Evolutionary conservation across 805 yeast species (phyloP).

Genomic region (Pichia phayaonensis): DNA sequence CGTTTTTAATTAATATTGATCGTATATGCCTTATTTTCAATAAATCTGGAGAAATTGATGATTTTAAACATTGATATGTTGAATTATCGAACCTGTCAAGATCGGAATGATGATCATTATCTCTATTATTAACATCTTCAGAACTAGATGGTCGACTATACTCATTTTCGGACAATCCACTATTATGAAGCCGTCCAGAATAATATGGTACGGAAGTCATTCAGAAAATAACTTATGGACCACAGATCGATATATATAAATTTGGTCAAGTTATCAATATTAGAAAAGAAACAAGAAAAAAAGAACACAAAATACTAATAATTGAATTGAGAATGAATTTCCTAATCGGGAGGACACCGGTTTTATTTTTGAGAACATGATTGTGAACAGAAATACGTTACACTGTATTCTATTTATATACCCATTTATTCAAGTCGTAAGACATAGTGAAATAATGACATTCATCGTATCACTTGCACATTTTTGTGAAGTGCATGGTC

Average conservation of each 20-base stretch:
- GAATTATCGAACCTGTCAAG: background rate
- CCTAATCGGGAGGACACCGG: background rate
- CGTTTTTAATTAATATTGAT: constrained; percentile 1
- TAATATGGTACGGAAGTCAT: constrained; percentile 12
- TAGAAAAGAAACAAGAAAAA: background rate
- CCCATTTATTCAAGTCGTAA: no score
- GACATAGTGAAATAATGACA: no score
- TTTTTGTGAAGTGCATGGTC: constrained; percentile 76
- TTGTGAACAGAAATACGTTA: no score
- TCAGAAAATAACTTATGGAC: no score
- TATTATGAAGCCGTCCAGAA: background rate
- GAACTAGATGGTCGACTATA: background rate
- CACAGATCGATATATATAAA: no score
- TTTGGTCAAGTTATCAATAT: background rate
- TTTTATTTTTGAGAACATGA: no score
- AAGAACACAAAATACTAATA: no score
- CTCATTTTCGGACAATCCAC: background rate
- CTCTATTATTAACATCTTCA: background rate
- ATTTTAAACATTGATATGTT: background rate
- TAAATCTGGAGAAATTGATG: constrained; percentile 11
- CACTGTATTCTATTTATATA: no score
- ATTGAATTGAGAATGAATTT: background rate
- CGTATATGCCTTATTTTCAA: constrained; percentile 23
- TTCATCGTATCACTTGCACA: constrained; percentile 55
- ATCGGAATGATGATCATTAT: background rate